phyloP scores from a whole-genome alignment of 306 rosid genomes.

The Trifolium fragiferum region DNA sequence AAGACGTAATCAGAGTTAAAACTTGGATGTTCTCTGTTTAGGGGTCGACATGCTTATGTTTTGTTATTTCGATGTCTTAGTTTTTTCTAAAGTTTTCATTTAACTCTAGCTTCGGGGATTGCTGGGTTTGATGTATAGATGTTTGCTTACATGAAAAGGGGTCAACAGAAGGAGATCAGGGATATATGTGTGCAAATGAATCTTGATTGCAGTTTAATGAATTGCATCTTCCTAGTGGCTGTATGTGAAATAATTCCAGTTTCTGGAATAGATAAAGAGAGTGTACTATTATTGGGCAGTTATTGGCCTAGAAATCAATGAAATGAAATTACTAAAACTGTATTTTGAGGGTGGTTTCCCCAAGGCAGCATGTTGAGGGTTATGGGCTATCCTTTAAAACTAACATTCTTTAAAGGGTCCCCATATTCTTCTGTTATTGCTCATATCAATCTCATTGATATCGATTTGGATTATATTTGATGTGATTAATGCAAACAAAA shows the following conservation, averaged over 20 bases:
- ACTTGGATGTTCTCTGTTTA: neutral
- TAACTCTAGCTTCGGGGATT: constrained; percentile 19
- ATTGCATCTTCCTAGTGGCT: constrained; percentile 18
- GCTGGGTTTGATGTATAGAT: constrained; percentile 21
- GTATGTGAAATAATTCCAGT: constrained; percentile 3
- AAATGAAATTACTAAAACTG: constrained; percentile 17
- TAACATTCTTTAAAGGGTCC: constrained; percentile 8
- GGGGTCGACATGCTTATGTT: constrained; percentile 7
- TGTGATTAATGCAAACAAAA: constrained; percentile 4
- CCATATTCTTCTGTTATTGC: constrained; percentile 1
- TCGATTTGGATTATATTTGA: neutral
- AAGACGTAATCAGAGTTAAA: constrained; percentile 26
- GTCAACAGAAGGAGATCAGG: constrained; percentile 11
- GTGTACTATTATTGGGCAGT: constrained; percentile 1
- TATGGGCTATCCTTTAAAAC: constrained; percentile 28
- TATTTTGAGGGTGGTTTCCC: constrained; percentile 34
- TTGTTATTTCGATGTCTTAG: constrained; percentile 25
- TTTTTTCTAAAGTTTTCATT: neutral
- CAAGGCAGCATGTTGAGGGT: constrained; percentile 13
- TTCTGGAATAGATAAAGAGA: neutral
- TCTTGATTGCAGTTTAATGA: constrained; percentile 29
- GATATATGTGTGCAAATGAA: constrained; percentile 20
- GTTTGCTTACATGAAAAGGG: constrained; percentile 21
- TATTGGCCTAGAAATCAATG: constrained; percentile 6
- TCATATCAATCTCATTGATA: constrained; percentile 11